Percentiles rank a stretch among this genome's conserved stretches.
Evolutionary conservation across 306 rosid genomes (phyloP).

Genomic region (Vicia villosa): DNA sequence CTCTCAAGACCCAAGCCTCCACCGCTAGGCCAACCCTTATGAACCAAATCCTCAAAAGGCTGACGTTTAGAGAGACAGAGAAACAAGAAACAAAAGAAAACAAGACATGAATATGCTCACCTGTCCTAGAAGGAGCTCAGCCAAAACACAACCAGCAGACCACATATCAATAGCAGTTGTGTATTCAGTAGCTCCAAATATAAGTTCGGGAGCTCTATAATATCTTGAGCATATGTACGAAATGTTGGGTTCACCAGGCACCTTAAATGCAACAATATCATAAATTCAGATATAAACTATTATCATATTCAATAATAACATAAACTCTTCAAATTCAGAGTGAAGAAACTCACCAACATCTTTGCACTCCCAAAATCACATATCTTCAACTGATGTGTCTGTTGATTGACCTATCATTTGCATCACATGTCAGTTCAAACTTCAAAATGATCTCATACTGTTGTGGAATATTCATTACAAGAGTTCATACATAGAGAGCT

Average conservation of each 20-base stretch:
- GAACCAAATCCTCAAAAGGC: background rate
- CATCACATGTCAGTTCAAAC: conserved; percentile 31
- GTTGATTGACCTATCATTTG: conserved; percentile 69
- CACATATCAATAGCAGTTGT: conserved; percentile 95
- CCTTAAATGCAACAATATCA: conserved; percentile 48
- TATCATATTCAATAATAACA: background rate
- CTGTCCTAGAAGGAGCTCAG: conserved; percentile 93
- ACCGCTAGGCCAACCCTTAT: too few relatives aligned
- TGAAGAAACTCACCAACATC: conserved; percentile 68
- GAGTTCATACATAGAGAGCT: background rate
- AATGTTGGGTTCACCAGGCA: conserved; percentile 96
- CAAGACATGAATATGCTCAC: conserved; percentile 34
- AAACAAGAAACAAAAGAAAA: too few relatives aligned
- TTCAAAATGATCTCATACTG: background rate
- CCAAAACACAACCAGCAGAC: conserved; percentile 94
- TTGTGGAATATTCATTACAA: conserved; percentile 1
- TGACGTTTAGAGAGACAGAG: background rate
- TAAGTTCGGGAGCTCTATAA: conserved; percentile 96
- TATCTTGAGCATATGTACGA: conserved; percentile 93
- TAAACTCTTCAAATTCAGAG: background rate
- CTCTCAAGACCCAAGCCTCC: too few relatives aligned
- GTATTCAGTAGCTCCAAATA: conserved; percentile 96
- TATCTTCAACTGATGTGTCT: conserved; percentile 85
- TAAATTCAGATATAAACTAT: conserved; percentile 19
- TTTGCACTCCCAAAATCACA: conserved; percentile 97